Base-by-base conservation (phyloP, 495 filamentous ascomycete species). In the Pyrenula aspistea region DNA sequence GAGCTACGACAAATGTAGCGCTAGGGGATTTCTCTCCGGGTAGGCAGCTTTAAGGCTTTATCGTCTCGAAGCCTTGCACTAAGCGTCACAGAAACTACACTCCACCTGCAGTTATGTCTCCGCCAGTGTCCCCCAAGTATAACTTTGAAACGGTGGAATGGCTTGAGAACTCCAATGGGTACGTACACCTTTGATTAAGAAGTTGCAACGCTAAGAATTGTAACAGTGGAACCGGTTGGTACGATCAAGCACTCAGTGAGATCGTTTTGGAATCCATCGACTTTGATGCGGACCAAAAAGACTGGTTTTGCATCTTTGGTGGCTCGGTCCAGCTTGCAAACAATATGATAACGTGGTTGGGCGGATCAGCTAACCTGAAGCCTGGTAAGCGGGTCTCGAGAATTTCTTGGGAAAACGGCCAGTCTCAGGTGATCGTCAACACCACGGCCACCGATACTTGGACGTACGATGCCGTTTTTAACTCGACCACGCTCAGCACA, bases 221-320 rank as follows among this genome's bases (percentile, higher is more conserved):
- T 42, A 15, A 42, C 36, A 57, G 57, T 54, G 60, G 65, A 20
- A 70, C 67, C 2, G 62, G 62, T 12, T 60, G 62, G 10, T 73
- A 69, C 53, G 69, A 74, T 54, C 61, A 68, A 53, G 63, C 68
- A 12, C 62, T 69, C 22, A 60, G 56, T 23, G 71, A 74, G 60
- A 60, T 56, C 2, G 57, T 73, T 20, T 55, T 67, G 21, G 71
- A 72, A 54, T 62, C 59, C 21, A 51, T 69, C 53, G 69, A 69
- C 55, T 73, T 73, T 24, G 55, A 55, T 0, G 47, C 12, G 31
- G 31, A 15, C 25, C 53, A 3, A 15, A 60, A 51, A 15, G 31
- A 42, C 31, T 67, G 64, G 63, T 58, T 56, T 15, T 63, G 61
- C 21, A 55, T 67, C 2, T 24, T 24, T 10, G 64, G 64, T 10